These are phyloP conservation scores for Curvularia hawaiiensis DNA, from an alignment of 2,329 filamentous ascomycete genomes.

Conservation along the genomic window DNA sequence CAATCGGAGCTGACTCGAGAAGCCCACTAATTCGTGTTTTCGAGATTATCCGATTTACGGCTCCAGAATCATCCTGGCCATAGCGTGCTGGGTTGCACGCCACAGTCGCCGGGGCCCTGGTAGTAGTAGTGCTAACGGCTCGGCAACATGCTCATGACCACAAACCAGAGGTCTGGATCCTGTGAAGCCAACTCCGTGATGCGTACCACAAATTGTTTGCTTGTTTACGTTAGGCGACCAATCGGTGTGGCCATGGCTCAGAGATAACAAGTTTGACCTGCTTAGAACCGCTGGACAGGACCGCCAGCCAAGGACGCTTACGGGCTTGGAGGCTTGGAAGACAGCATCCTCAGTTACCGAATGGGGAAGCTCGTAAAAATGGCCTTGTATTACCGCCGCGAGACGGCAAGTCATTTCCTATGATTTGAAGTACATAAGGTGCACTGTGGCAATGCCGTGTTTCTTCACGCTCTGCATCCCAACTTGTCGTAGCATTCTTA, in stretches of 20 bases:
- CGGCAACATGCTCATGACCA: constrained; percentile 15
- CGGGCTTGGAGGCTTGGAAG: constrained; percentile 20
- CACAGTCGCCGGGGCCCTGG: constrained; percentile 5
- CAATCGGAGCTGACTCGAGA: background rate
- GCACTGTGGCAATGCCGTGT: constrained; percentile 1
- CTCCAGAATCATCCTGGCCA: background rate
- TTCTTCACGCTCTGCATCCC: constrained; percentile 12
- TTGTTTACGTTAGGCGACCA: constrained; percentile 7
- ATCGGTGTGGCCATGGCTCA: constrained; percentile 5
- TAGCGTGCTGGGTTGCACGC: background rate
- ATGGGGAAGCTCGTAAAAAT: constrained; percentile 21
- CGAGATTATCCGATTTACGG: background rate
- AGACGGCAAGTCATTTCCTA: constrained; percentile 5
- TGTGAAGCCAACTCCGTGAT: background rate
- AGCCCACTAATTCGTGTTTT: no score
- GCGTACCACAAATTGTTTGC: background rate
- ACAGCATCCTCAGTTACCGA: constrained; percentile 10
- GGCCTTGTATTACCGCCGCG: constrained; percentile 3
- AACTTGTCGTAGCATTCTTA: constrained; percentile 6
- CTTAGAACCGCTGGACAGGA: constrained; percentile 22
- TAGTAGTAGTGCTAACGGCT: constrained; percentile 8
- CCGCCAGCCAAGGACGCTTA: constrained; percentile 26
- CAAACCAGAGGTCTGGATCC: constrained; percentile 15
- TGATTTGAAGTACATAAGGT: constrained; percentile 13
- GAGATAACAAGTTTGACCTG: constrained; percentile 29